phyloP scores from a whole-genome alignment of 2,329 filamentous ascomycete species.

The Sporothrix schenckii region DNA sequence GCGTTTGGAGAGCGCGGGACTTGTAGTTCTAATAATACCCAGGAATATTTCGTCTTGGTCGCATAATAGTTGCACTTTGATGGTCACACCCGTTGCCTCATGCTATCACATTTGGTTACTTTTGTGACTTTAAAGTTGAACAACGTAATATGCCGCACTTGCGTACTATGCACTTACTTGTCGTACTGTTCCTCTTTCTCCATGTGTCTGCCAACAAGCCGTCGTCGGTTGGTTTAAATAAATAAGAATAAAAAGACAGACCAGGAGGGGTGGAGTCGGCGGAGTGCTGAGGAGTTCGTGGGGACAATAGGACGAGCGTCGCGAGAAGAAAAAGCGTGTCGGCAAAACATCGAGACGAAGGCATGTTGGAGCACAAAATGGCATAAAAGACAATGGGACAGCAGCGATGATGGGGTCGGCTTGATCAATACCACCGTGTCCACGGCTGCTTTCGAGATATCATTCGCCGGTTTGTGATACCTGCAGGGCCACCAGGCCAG shows the following conservation, averaged over 20 bases:
- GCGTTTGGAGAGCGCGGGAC: background rate
- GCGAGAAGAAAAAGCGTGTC: background rate
- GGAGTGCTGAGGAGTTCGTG: constrained; percentile 16
- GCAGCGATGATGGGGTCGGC: constrained; percentile 28
- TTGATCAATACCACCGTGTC: constrained; percentile 32
- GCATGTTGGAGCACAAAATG: background rate
- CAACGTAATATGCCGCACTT: no score
- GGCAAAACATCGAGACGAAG: background rate
- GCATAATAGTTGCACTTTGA: constrained; percentile 2
- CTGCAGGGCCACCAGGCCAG: constrained; percentile 22
- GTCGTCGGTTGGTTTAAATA: background rate
- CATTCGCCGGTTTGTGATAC: constrained; percentile 25
- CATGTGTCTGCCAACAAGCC: background rate
- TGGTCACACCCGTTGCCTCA: constrained; percentile 10
- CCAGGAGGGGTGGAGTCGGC: background rate
- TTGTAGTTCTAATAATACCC: constrained; percentile 2
- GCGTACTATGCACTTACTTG: background rate
- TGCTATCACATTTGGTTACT: background rate
- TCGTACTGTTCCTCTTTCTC: background rate
- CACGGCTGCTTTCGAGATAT: constrained; percentile 18
- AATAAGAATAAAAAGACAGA: background rate
- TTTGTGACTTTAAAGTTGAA: constrained; percentile 1
- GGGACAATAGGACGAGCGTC: background rate
- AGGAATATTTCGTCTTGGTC: background rate
- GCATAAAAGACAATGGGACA: background rate